Percentiles rank a stretch among this genome's conserved stretches.
phyloP scores from a whole-genome alignment of 2,329 filamentous ascomycete species.

The Penicillium sp. region DNA sequence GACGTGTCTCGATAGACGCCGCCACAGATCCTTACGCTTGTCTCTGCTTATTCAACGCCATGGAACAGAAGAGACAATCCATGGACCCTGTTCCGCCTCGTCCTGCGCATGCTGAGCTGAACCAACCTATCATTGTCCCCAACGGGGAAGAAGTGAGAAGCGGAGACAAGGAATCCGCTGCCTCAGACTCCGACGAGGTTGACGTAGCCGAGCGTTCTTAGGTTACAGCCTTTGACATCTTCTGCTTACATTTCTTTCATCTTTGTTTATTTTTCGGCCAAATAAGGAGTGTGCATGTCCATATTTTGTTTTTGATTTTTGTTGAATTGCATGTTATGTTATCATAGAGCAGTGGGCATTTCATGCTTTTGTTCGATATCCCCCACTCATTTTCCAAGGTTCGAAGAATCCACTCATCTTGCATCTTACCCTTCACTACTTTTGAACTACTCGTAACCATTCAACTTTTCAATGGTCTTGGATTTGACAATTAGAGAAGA shows the following conservation, averaged over 20 bases:
- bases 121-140: slow-evolving; percentile 60
- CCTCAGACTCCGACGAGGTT: slow-evolving; percentile 10
- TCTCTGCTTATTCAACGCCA: slow-evolving; percentile 66
- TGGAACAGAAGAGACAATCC: slow-evolving; percentile 66
- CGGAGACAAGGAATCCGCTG: slow-evolving; percentile 7
- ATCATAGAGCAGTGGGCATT: not conserved
- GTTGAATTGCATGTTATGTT: not conserved
- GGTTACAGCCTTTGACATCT: not conserved
- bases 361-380: not conserved
- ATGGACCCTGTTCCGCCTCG: slow-evolving; percentile 69
- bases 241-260: not conserved
- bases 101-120: slow-evolving; percentile 66
- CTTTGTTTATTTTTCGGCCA: not conserved
- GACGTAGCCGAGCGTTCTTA: slow-evolving; percentile 11
- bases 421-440: not conserved
- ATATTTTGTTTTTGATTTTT: not conserved
- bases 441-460: not conserved
- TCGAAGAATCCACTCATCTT: not conserved
- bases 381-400: not conserved
- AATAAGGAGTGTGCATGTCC: not conserved
- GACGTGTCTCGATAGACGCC: slow-evolving; percentile 55
- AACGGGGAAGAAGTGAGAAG: slow-evolving; percentile 34
- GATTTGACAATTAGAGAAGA: not conserved
- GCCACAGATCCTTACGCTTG: slow-evolving; percentile 82
- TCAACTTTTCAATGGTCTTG: no score